Evolutionary conservation across 1,139 yeast species (phyloP).

Genomic region (Suhomyces bokatorum): DNA sequence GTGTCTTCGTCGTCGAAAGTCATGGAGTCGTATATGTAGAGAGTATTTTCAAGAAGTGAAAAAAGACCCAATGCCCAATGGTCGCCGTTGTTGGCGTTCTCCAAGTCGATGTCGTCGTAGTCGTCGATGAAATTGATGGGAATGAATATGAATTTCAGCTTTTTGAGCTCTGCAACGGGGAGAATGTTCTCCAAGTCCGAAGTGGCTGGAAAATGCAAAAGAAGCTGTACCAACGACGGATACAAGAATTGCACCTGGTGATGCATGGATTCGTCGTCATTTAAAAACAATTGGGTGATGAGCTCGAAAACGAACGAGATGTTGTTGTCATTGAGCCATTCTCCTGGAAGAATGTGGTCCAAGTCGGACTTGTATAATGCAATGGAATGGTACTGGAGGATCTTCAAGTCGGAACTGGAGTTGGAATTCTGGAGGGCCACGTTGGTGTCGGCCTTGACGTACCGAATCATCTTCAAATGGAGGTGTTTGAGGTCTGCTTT

Average conservation of each 20-base stretch:
- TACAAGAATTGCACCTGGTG: constrained; percentile 34
- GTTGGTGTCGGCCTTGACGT: constrained; percentile 3
- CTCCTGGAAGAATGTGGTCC: constrained; percentile 47
- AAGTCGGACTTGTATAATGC: constrained; percentile 43
- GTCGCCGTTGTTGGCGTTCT: constrained; percentile 40
- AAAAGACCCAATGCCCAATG: constrained; percentile 47
- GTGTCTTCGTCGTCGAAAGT: constrained; percentile 19
- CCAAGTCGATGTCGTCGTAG: constrained; percentile 27
- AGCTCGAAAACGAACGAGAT: constrained; percentile 64
- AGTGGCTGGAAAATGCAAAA: constrained; percentile 36
- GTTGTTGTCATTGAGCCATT: constrained; percentile 76
- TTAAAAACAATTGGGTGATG: constrained; percentile 27
- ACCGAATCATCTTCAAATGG: constrained; percentile 2
- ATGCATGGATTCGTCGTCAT: constrained; percentile 13
- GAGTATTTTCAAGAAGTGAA: constrained; percentile 30
- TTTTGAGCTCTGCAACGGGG: constrained; percentile 35
- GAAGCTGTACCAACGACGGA: constrained; percentile 43
- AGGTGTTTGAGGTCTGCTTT: constrained; percentile 25
- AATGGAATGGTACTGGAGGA: constrained; percentile 43
- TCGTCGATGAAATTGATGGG: constrained; percentile 45
- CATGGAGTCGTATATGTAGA: constrained; percentile 47
- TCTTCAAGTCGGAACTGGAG: constrained; percentile 23
- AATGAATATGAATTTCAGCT: constrained; percentile 38
- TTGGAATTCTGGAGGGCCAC: constrained; percentile 10
- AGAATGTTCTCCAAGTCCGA: constrained; percentile 29